Percentiles rank a stretch among this genome's conserved stretches.
Conservation (phyloP, 2,329 filamentous ascomycete species). For the Dendrostoma leiphaemia region DNA sequence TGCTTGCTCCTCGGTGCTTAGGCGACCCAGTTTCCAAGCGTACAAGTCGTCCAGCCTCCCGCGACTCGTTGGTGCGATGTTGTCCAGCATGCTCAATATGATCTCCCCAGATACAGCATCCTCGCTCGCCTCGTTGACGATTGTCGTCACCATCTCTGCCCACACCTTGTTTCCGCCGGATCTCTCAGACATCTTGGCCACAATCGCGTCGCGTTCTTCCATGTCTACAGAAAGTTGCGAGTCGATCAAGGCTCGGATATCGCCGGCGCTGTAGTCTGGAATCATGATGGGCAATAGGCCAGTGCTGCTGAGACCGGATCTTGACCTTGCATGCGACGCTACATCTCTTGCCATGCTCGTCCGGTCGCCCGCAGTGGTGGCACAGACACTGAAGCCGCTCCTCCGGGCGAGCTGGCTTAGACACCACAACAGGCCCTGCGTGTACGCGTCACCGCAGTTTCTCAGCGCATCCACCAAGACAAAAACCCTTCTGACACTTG, state of each 20-base stretch:
- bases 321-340: constrained; percentile 13
- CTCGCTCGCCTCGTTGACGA: constrained; percentile 33
- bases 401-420: constrained; percentile 29
- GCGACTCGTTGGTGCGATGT: constrained; percentile 7
- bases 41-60: constrained; percentile 30
- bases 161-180: constrained; percentile 32
- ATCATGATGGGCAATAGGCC: constrained; percentile 25
- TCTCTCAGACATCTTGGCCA: constrained; percentile 27
- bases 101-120: constrained; percentile 32
- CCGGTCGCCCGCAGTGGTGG: constrained; percentile 23
- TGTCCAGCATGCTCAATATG: constrained; percentile 21
- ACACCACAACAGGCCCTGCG: constrained; percentile 26
- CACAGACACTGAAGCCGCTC: constrained; percentile 32
- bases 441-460: constrained; percentile 23
- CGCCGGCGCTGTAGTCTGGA: constrained; percentile 30
- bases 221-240: constrained; percentile 30
- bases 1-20: constrained; percentile 27
- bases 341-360: not conserved
- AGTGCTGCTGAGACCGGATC: constrained; percentile 23
- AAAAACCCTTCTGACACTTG: constrained; percentile 26
- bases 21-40: constrained; percentile 32
- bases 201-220: constrained; percentile 28
- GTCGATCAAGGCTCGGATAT: constrained; percentile 31
- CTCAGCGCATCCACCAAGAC: constrained; percentile 31
- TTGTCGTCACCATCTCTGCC: constrained; percentile 35